Evolutionary conservation across 2,329 filamentous ascomycete genomes (phyloP).

Genomic region (Paecilomyces sp.): DNA sequence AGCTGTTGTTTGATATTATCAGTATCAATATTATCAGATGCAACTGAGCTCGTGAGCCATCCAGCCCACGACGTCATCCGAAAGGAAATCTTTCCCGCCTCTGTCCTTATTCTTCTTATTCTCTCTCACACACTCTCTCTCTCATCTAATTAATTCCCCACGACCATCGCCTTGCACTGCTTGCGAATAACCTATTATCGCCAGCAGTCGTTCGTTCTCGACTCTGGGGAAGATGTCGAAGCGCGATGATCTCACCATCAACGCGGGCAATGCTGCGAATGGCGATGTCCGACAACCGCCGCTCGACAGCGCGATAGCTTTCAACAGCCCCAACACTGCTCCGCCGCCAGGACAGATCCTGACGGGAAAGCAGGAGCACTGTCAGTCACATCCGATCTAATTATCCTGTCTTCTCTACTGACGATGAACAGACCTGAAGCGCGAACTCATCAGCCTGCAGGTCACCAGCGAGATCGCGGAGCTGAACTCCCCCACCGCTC

Average conservation of each 20-base stretch:
- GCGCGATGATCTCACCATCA: not conserved
- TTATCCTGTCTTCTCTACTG: conserved; percentile 3
- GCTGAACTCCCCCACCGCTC: conserved; percentile 87
- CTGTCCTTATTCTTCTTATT: no score
- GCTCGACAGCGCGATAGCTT: not conserved
- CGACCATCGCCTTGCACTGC: not conserved
- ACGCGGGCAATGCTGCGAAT: not conserved
- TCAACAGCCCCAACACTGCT: conserved; percentile 10
- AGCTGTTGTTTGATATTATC: not conserved
- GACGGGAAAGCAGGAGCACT: conserved; percentile 97
- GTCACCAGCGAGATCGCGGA: conserved; percentile 85
- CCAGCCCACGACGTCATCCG: not conserved
- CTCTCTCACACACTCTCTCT: no score
- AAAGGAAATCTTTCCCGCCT: not conserved
- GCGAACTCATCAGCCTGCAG: conserved; percentile 86
- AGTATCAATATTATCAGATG: no score
- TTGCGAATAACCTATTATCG: not conserved
- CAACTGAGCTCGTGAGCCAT: not conserved
- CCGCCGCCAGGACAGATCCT: conserved; percentile 56
- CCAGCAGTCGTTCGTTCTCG: not conserved
- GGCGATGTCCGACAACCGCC: not conserved
- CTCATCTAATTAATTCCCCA: not conserved
- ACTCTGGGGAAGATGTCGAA: not conserved
- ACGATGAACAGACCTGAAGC: conserved; percentile 68
- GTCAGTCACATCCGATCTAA: conserved; percentile 43